A percentile compares a stretch with the other conserved stretches of the same genome.
phyloP scores from a whole-genome alignment of 768 basidiomycete species.

The Pisolithus microcarpus region DNA sequence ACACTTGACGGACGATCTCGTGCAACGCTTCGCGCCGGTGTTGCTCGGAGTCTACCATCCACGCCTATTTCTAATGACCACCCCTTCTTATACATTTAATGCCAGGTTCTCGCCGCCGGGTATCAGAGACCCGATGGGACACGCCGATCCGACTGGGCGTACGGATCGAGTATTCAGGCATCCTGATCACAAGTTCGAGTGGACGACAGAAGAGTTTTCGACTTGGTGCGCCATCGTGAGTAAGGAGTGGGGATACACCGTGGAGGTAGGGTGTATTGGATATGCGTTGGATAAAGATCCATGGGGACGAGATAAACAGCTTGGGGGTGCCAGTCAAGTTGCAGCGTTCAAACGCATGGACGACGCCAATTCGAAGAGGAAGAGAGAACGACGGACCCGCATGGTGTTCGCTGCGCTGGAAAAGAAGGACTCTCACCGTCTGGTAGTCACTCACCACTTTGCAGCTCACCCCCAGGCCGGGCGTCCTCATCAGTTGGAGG shows the following conservation, averaged over 20 bases:
- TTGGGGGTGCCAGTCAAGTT: slow-evolving; percentile 62
- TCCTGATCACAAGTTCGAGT: slow-evolving; percentile 84
- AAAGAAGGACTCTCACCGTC: slow-evolving; percentile 32
- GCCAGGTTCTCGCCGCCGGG: slow-evolving; percentile 59
- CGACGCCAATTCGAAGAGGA: slow-evolving; percentile 23
- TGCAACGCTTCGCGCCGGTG: slow-evolving; percentile 59
- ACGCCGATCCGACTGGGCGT: slow-evolving; percentile 66
- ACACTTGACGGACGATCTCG: slow-evolving; percentile 55
- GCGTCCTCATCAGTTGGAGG: slow-evolving; percentile 34
- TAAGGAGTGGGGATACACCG: slow-evolving; percentile 64
- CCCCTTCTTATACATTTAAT: slow-evolving; percentile 82
- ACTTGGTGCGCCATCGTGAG: slow-evolving; percentile 54
- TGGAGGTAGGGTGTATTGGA: slow-evolving; percentile 56
- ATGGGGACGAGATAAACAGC: slow-evolving; percentile 58
- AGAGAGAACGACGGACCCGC: slow-evolving; percentile 18
- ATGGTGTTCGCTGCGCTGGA: slow-evolving; percentile 3
- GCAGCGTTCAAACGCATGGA: slow-evolving; percentile 53
- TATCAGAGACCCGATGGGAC: slow-evolving; percentile 40
- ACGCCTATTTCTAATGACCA: slow-evolving; percentile 66
- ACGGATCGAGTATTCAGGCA: slow-evolving; percentile 75
- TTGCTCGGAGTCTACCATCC: slow-evolving; percentile 78
- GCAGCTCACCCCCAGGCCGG: slow-evolving; percentile 42
- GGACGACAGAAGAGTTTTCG: slow-evolving; percentile 70
- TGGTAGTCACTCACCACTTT: slow-evolving; percentile 45
- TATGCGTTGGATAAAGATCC: slow-evolving; percentile 51